Evolutionary conservation across 2,329 filamentous ascomycete species (phyloP), one percentile per base, ranked within the genome.

Genomic region (Thermomyces lanuginosus): DNA sequence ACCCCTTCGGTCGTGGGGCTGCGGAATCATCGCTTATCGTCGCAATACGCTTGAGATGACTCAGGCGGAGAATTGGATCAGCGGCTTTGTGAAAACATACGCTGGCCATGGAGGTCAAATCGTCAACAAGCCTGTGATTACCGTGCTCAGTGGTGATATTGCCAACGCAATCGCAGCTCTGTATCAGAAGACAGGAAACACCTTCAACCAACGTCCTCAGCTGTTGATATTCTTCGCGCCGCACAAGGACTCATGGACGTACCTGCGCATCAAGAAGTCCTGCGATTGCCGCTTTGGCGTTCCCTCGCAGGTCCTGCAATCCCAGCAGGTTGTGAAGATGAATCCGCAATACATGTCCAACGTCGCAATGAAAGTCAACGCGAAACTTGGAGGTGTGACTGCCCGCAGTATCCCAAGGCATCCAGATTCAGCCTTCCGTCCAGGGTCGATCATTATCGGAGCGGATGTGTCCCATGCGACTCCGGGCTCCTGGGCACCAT

Each of bases 351-450:
- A 95, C 53, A 76, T 80, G 43, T 89, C 80, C 1, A 98, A 98
- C 35, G 82, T 98, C 0, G 69, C 73, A 36, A 89, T 98, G 81
- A 98, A 98, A 59, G 72, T 98, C 38, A 95, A 98, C 42, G 78
- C 81, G 3, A 98, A 98, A 59, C 66, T 98, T 2, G 89, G 89
- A 8, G 89, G 89, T 4, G 66, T 70, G 0, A 93, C 82, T 1
- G 73, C 56, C 33, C 52, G 60, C 26, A 61, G 59, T 2, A 41
- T 61, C n/a, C 45, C 55, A 2, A 47, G 45, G 58, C 27, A 61
- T 49, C 22, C 46, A 44, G 19, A 46, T 36, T 27, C 51, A 42
- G 43, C 53, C 8, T 22, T 53, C 12, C 44, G 51, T 26, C 44
- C 50, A 24, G 40, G 36, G 0, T 89, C 82, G 0, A 76, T 92